Base-by-base conservation (phyloP, 2,329 filamentous ascomycete species). In the Cryphonectria carpinicola region DNA sequence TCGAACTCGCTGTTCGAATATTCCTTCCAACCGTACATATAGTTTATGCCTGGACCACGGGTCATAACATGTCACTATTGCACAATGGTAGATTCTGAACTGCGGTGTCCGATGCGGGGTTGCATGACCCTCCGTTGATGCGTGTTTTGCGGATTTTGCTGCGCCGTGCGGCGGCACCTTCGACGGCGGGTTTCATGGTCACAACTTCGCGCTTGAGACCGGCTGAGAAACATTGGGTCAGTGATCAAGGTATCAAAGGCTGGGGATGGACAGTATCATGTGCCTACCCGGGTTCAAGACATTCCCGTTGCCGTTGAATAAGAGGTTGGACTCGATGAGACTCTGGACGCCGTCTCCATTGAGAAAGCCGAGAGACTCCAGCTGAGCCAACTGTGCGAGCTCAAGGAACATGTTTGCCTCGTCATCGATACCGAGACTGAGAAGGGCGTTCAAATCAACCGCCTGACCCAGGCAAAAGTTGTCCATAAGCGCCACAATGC, bases 341-440 rank as follows among this genome's bases (percentile, higher is more conserved):
- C 70, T 72, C 70, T 78, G 76, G 11, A 78, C 74, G 39, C 77
- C 74, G 10, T 69, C 66, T n/a, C 76, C 56, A 69, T 75, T 76
- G 64, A 79, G 58, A 8, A 79, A 76, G 13, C 77, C 77, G 1
- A 77, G 74, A 71, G 76, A 72, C 74, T 78, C 69, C 28, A 80
- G 74, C 72, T 80, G 74, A 73, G 76, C 73, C 14, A 80, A 73
- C 76, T 80, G 75, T 8, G 76, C 77, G 19, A 80, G 76, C 75
- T 79, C 75, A 28, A 79, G 71, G 72, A 80, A 79, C 65, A 80
- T 73, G 60, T 80, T 73, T 32, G 78, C 69, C 52, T 78, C 74
- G 39, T 76, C 75, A 68, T 75, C 72, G 58, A 72, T 56, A 35
- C 77, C 74, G 14, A 79, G 74, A 39, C 68, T 63, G 46, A 77